Conservation (phyloP, 2,329 filamentous ascomycete genomes). For the Cladosporium sp. region DNA sequence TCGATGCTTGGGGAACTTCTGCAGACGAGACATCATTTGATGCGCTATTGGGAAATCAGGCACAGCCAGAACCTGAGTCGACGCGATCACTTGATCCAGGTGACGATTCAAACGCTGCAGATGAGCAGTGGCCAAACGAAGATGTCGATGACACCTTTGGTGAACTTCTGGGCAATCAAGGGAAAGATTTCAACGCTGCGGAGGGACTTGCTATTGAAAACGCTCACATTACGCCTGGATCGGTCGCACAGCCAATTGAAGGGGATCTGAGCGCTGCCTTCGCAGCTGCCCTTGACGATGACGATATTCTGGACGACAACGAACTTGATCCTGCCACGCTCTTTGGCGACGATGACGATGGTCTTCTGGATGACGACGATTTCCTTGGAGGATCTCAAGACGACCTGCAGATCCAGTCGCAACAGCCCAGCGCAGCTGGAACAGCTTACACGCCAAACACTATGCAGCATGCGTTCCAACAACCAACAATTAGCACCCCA, state of each 20-base stretch:
- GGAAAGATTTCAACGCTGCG: slow-evolving; percentile 3
- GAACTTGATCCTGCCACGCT: slow-evolving; percentile 61
- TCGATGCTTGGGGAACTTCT: slow-evolving; percentile 14
- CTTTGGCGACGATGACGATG: slow-evolving; percentile 79
- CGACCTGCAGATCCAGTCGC: background rate
- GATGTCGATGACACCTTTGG: slow-evolving; percentile 12
- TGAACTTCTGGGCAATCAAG: slow-evolving; percentile 6
- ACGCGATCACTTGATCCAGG: background rate
- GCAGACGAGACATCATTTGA: background rate
- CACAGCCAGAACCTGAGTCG: background rate
- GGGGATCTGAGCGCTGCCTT: slow-evolving; percentile 76
- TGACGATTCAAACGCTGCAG: background rate
- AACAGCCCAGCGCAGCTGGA: background rate
- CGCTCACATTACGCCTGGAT: background rate
- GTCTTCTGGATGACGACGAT: slow-evolving; percentile 67
- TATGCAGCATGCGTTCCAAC: slow-evolving; percentile 4
- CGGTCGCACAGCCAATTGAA: slow-evolving; percentile 26
- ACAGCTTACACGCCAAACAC: slow-evolving; percentile 3
- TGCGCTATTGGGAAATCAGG: background rate
- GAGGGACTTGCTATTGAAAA: slow-evolving; percentile 12
- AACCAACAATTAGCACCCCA: slow-evolving; percentile 14
- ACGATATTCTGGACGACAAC: slow-evolving; percentile 40
- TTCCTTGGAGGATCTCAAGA: slow-evolving; percentile 21
- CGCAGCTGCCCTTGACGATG: slow-evolving; percentile 74
- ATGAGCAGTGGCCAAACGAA: slow-evolving; percentile 5